phyloP scores from a whole-genome alignment of 345 rosid genomes.

The Melaleuca quinquenervia region DNA sequence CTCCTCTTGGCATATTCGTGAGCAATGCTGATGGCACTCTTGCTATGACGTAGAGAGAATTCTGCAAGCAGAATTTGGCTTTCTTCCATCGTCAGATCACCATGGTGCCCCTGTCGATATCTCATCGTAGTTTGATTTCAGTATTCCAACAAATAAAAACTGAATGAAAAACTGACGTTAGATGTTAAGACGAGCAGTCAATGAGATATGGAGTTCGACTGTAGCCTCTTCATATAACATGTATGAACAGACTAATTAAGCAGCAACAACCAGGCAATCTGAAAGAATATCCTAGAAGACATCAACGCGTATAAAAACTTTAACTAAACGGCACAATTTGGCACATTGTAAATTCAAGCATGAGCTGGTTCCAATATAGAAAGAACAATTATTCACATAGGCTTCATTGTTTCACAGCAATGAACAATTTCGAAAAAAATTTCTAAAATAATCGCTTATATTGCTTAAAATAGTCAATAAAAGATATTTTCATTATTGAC shows the following conservation, averaged over 20 bases:
- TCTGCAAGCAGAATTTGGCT: slow-evolving; percentile 72
- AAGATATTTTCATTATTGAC: too few relatives aligned
- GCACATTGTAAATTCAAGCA: neutral
- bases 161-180: neutral
- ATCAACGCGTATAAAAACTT: neutral
- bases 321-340: neutral
- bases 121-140: neutral
- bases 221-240: neutral
- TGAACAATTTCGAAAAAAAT: too few relatives aligned
- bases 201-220: neutral
- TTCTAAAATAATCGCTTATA: too few relatives aligned
- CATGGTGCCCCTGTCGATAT: slow-evolving; percentile 57
- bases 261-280: neutral
- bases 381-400: neutral
- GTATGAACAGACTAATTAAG: neutral
- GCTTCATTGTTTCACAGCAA: too few relatives aligned
- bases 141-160: neutral
- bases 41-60: slow-evolving; percentile 79
- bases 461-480: too few relatives aligned
- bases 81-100: slow-evolving; percentile 69
- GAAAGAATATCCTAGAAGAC: neutral
- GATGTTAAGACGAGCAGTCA: neutral
- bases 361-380: neutral
- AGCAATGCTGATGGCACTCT: slow-evolving; percentile 52
- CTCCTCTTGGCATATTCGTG: slow-evolving; percentile 58